Evolutionary conservation across 192 early-diverging fungal genomes (phyloP).

Genomic region (Chytriomyces confervae): DNA sequence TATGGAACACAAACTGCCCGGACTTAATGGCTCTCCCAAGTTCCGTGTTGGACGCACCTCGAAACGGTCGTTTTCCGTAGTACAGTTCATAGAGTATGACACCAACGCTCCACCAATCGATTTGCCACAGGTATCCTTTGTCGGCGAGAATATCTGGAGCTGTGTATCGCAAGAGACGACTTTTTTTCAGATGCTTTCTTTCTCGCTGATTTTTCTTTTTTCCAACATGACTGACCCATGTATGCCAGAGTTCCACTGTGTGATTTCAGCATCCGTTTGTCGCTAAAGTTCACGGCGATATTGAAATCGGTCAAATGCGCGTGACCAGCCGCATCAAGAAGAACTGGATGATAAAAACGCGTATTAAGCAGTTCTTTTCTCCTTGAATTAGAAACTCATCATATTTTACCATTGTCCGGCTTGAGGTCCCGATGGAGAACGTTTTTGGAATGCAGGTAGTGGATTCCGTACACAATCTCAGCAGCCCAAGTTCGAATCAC

Average conservation of each 20-base stretch:
- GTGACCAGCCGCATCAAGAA: constrained; percentile 58
- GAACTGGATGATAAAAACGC: constrained; percentile 45
- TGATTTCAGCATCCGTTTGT: constrained; percentile 61
- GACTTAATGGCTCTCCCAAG: constrained; percentile 64
- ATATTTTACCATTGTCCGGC: constrained; percentile 37
- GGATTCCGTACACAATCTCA: constrained; percentile 50
- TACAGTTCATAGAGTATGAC: constrained; percentile 89
- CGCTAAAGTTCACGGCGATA: constrained; percentile 55
- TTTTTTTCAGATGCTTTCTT: background rate
- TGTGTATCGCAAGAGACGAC: constrained; percentile 13
- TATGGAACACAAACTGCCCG: constrained; percentile 67
- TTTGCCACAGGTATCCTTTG: constrained; percentile 42
- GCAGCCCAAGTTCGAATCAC: constrained; percentile 49
- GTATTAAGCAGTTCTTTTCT: constrained; percentile 63
- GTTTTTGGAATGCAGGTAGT: constrained; percentile 51
- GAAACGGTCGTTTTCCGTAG: constrained; percentile 76
- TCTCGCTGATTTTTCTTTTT: background rate
- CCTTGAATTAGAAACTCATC: constrained; percentile 39
- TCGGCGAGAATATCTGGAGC: constrained; percentile 48
- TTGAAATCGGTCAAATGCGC: constrained; percentile 63
- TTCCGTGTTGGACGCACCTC: constrained; percentile 63
- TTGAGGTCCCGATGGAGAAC: constrained; percentile 60
- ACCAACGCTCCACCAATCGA: constrained; percentile 97
- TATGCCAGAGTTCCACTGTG: constrained; percentile 90
- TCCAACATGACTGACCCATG: constrained; percentile 64